Evolutionary conservation across 2,329 filamentous ascomycete species (phyloP).

Genomic region (Claviceps paspali): DNA sequence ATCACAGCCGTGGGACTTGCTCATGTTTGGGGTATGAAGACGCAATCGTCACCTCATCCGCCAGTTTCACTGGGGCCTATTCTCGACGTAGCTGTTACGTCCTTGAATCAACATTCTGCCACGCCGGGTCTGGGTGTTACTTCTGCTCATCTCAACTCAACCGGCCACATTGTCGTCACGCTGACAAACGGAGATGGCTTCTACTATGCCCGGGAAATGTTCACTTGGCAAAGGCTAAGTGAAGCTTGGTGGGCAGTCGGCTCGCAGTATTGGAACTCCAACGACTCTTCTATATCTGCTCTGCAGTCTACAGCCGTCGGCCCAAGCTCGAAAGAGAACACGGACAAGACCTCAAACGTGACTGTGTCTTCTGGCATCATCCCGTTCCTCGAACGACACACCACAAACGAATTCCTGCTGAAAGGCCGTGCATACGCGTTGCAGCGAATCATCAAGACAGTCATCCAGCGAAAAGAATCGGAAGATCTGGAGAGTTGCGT

Average conservation of each 20-base stretch:
- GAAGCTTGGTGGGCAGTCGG: constrained; percentile 97
- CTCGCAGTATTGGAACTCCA: constrained; percentile 98
- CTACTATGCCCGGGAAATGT: constrained; percentile 73
- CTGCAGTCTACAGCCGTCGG: constrained; percentile 58
- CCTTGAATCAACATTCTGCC: constrained; percentile 58
- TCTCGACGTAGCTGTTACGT: constrained; percentile 70
- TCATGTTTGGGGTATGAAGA: constrained; percentile 86
- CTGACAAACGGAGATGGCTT: constrained; percentile 92
- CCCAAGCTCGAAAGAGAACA: constrained; percentile 31
- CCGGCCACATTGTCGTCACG: constrained; percentile 74
- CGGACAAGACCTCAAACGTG: constrained; percentile 29
- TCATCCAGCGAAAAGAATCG: constrained; percentile 79
- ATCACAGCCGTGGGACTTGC: constrained; percentile 79
- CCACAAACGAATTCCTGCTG: constrained; percentile 79
- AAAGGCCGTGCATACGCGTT: constrained; percentile 85
- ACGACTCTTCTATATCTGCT: constrained; percentile 74
- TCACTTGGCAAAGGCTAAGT: constrained; percentile 85
- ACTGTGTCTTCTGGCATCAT: constrained; percentile 81
- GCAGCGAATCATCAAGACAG: constrained; percentile 76
- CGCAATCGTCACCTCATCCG: constrained; percentile 70
- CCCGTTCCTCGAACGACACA: constrained; percentile 83
- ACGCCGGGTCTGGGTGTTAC: constrained; percentile 73
- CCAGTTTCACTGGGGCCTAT: constrained; percentile 80
- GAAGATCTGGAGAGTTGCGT: constrained; percentile 84
- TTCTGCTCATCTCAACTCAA: constrained; percentile 79